Percentiles rank a stretch among this genome's conserved stretches.
Conservation (phyloP, 768 basidiomycete genomes). For the Tubosaeta sp. region DNA sequence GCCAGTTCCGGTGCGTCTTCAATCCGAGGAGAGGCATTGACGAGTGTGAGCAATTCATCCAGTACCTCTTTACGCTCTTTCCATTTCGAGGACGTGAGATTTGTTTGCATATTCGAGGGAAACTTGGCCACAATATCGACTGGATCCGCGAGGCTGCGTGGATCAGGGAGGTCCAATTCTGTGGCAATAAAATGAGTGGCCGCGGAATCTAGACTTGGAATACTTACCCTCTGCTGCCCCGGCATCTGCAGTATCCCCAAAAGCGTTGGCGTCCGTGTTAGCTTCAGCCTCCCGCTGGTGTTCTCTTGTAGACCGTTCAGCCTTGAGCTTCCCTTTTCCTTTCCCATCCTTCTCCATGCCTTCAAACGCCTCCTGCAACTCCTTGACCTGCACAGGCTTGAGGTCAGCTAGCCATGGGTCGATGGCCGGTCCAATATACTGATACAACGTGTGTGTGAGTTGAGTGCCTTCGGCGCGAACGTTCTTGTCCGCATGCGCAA, state of each 20-base stretch:
- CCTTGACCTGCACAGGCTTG: slow-evolving; percentile 96
- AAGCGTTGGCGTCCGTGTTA: slow-evolving; percentile 35
- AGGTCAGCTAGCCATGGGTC: slow-evolving; percentile 83
- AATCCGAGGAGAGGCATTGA: slow-evolving; percentile 70
- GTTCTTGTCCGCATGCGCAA: slow-evolving; percentile 90
- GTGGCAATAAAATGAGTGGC: slow-evolving; percentile 11
- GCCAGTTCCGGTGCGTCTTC: slow-evolving; percentile 75
- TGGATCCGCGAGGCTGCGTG: slow-evolving; percentile 73
- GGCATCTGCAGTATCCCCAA: slow-evolving; percentile 36
- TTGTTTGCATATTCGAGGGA: slow-evolving; percentile 67
- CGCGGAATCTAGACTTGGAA: neutral
- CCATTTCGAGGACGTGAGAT: slow-evolving; percentile 91
- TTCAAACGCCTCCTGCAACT: slow-evolving; percentile 89
- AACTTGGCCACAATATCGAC: slow-evolving; percentile 75
- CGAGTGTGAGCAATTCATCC: slow-evolving; percentile 70
- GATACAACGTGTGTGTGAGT: slow-evolving; percentile 74
- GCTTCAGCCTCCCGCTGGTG: slow-evolving; percentile 69
- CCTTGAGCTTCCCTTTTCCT: slow-evolving; percentile 77
- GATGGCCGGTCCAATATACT: slow-evolving; percentile 80
- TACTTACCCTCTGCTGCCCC: slow-evolving; percentile 50
- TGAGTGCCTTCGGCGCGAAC: slow-evolving; percentile 89
- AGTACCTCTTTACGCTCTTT: slow-evolving; percentile 93
- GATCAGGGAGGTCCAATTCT: slow-evolving; percentile 64
- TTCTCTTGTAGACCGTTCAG: slow-evolving; percentile 71
- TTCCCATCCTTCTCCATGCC: slow-evolving; percentile 77